Evolutionary conservation across 2,329 filamentous ascomycete species (phyloP), one percentile per base, ranked within the genome.

Genomic region (Aspergillus uvarum): DNA sequence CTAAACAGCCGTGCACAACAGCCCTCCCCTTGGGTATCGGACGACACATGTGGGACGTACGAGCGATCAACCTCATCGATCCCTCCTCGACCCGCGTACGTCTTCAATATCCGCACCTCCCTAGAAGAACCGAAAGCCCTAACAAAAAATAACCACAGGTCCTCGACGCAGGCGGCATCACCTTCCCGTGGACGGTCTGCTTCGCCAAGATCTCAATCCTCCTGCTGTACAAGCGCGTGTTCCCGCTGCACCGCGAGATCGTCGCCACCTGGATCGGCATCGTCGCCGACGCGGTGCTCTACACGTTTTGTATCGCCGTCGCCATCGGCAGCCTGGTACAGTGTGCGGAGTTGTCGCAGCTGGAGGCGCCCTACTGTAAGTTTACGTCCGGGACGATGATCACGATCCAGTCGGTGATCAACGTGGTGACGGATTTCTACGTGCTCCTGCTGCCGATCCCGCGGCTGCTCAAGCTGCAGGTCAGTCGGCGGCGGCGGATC

Each of bases 201-300:
- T 58, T 58, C 29, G 35, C 56, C 5, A 58, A 58, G 14, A 35
- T 58, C 21, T 58, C 56, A 2, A 58, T 58, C 21, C 56, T 58
- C 2, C 14, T 58, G 2, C 16, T 58, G 14, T 58, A 53, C 14
- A 53, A 49, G 50, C 56, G 56, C 4, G 12, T 54, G 12, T 58
- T 58, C 29, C 50, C 56, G 1, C 14, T 54, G 1, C 24, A 24
- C 5, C 38, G 51, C 19, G 51, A 49, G 26, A 38, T 22, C 4
- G 29, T 58, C 38, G 42, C 50, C 11, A 11, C 12, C 4, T 58
- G 56, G 56, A 47, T 54, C 6, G 50, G 56, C 4, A 58, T 58
- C 22, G 42, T 38, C 19, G 14, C 35, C 6, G 29, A 24, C 5
- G 50, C 19, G 5, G 29, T 42, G 14, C 38, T 58, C 1, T 58